Percentiles rank a stretch among this genome's conserved stretches.
phyloP scores from a whole-genome alignment of 108 stramenopile genomes.

The Stephanodiscus triporus region DNA sequence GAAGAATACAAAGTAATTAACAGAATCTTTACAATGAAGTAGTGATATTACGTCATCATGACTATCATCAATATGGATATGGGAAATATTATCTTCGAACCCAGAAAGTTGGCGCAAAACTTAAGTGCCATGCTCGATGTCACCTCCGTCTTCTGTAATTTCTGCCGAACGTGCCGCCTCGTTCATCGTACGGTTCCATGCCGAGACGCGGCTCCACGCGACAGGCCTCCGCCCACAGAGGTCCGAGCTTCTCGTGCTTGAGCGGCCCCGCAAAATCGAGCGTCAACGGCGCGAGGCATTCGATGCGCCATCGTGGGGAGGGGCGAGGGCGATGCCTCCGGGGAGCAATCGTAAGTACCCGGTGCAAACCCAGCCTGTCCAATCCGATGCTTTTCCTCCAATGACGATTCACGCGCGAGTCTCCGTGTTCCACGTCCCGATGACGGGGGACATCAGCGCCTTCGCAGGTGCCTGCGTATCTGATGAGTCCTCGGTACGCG shows the following conservation, averaged over 20 bases:
- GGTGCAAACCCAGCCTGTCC: slow-evolving; percentile 68
- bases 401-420: slow-evolving; percentile 67
- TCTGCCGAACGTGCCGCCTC: slow-evolving; percentile 60
- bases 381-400: slow-evolving; percentile 66
- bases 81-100: no score
- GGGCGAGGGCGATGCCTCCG: background rate
- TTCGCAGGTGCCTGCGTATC: slow-evolving; percentile 47
- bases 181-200: slow-evolving; percentile 50
- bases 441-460: slow-evolving; percentile 52
- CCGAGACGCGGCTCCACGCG: slow-evolving; percentile 43
- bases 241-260: slow-evolving; percentile 21
- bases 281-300: slow-evolving; percentile 58
- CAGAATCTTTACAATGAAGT: no score
- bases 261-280: slow-evolving; percentile 36
- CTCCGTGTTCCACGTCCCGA: slow-evolving; percentile 81
- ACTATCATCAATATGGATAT: no score
- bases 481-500: slow-evolving; percentile 62
- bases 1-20: no score
- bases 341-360: slow-evolving; percentile 60
- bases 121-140: no score
- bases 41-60: no score
- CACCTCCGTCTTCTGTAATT: slow-evolving; percentile 28
- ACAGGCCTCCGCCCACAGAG: slow-evolving; percentile 49
- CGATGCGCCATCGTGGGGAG: slow-evolving; percentile 12
- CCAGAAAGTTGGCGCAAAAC: no score